phyloP scores from a whole-genome alignment of 768 basidiomycete species.

The Agaricus subrufescens region DNA sequence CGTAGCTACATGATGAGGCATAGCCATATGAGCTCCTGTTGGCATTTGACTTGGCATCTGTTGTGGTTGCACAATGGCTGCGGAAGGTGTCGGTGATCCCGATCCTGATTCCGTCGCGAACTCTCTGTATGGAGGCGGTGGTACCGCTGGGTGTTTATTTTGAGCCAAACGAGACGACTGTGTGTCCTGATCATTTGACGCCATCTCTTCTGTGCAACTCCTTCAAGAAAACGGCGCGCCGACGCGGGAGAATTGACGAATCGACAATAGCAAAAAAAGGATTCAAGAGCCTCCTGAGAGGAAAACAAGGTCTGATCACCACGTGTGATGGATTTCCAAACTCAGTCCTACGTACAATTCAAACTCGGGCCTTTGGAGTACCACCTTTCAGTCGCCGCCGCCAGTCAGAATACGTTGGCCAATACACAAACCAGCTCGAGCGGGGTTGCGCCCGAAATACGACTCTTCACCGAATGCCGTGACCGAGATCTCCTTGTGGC shows the following conservation, averaged over 20 bases:
- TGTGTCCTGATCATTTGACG: not conserved
- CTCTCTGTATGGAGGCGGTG: slow-evolving; percentile 16
- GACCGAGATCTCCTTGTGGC: too few species aligned
- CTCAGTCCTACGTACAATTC: too few species aligned
- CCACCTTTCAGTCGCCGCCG: too few species aligned
- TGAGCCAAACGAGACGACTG: not conserved
- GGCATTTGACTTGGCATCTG: not conserved
- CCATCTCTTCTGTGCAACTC: not conserved
- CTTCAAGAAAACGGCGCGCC: not conserved
- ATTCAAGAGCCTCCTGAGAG: not conserved
- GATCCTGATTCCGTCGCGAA: slow-evolving; percentile 4
- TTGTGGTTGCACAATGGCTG: not conserved
- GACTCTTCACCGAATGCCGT: too few species aligned
- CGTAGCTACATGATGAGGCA: slow-evolving; percentile 5
- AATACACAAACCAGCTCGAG: too few species aligned
- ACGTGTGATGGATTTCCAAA: not conserved
- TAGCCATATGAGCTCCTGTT: not conserved
- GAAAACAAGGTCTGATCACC: not conserved
- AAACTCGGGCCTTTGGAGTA: too few species aligned
- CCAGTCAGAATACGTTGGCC: too few species aligned
- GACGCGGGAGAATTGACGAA: not conserved
- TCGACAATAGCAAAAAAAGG: not conserved
- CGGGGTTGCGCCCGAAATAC: too few species aligned
- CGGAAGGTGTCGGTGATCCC: not conserved
- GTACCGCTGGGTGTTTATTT: not conserved